Evolutionary conservation across 2,329 filamentous ascomycete species (phyloP).

Genomic region (Fusarium luffae): DNA sequence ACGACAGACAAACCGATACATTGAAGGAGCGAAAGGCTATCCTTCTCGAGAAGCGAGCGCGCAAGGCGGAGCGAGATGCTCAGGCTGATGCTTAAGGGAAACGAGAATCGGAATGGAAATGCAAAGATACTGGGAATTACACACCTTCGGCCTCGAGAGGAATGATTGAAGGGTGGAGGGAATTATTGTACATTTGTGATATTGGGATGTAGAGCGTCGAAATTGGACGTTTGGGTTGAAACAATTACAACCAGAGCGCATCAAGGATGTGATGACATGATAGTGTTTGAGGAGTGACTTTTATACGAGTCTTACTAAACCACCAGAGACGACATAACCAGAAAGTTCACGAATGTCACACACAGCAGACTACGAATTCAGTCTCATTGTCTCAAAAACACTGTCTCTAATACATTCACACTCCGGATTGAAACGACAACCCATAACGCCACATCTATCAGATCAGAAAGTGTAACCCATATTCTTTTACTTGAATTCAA

Average conservation of each 20-base stretch:
- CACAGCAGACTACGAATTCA: constrained; percentile 1
- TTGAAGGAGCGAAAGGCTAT: constrained; percentile 81
- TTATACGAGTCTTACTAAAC: background rate
- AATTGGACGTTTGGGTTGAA: constrained; percentile 43
- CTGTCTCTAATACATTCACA: constrained; percentile 22
- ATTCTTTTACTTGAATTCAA: constrained; percentile 22
- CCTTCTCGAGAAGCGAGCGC: constrained; percentile 88
- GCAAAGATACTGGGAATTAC: constrained; percentile 25
- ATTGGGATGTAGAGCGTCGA: constrained; percentile 42
- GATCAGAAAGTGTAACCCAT: constrained; percentile 19
- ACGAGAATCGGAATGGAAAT: constrained; percentile 4
- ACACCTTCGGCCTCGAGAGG: constrained; percentile 5
- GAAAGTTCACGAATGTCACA: background rate
- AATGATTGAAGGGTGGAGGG: constrained; percentile 12
- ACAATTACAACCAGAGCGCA: constrained; percentile 21
- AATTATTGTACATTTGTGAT: constrained; percentile 43
- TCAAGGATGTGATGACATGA: constrained; percentile 20
- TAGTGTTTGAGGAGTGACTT: background rate
- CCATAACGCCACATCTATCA: constrained; percentile 31
- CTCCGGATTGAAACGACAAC: constrained; percentile 3
- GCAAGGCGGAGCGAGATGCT: constrained; percentile 61
- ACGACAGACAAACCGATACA: constrained; percentile 81
- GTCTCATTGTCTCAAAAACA: constrained; percentile 20
- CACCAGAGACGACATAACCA: background rate
- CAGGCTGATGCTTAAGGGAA: constrained; percentile 42